These are phyloP conservation scores for Lasiosphaeria hispida DNA, from an alignment of 495 filamentous ascomycete genomes.

Conservation along the genomic window DNA sequence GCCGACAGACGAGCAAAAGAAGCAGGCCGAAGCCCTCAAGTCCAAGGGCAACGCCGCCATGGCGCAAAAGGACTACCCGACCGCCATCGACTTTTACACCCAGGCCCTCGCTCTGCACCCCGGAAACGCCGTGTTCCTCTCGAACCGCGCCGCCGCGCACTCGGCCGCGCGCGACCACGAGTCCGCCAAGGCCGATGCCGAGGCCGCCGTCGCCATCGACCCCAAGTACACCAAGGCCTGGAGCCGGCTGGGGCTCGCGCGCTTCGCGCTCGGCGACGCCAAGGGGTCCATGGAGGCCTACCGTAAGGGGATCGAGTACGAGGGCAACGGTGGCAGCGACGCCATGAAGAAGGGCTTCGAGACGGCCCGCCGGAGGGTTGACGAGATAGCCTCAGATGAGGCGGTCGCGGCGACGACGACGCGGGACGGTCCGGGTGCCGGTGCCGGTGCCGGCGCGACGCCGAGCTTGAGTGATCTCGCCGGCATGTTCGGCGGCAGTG, in stretches of 20 bases:
- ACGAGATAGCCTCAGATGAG: conserved; percentile 62
- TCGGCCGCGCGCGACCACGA: conserved; percentile 76
- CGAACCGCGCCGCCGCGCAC: conserved; percentile 93
- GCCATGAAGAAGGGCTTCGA: conserved; percentile 94
- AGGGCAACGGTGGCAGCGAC: conserved; percentile 83
- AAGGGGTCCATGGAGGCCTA: conserved; percentile 94
- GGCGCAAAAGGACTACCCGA: conserved; percentile 80
- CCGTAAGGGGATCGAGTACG: conserved; percentile 84
- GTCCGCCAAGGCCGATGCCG: conserved; percentile 78
- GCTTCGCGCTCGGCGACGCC: conserved; percentile 85
- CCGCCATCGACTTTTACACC: conserved; percentile 81
- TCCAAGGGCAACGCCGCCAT: conserved; percentile 91
- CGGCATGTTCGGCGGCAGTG: conserved; percentile 65
- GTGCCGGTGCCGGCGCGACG: conserved; percentile 37
- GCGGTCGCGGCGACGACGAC: conserved; percentile 29
- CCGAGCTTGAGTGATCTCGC: conserved; percentile 56
- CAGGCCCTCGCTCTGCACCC: conserved; percentile 77
- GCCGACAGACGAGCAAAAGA: conserved; percentile 54
- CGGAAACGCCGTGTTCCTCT: conserved; percentile 91
- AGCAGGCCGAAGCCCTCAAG: conserved; percentile 84
- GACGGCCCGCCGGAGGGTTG: conserved; percentile 79
- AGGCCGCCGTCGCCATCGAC: conserved; percentile 79
- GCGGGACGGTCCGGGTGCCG: conserved; percentile 40
- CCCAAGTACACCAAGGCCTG: conserved; percentile 96
- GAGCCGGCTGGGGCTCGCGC: conserved; percentile 84